These are phyloP conservation scores for Debaryomyces castellii DNA, from an alignment of 805 yeast genomes.

Conservation along the genomic window DNA sequence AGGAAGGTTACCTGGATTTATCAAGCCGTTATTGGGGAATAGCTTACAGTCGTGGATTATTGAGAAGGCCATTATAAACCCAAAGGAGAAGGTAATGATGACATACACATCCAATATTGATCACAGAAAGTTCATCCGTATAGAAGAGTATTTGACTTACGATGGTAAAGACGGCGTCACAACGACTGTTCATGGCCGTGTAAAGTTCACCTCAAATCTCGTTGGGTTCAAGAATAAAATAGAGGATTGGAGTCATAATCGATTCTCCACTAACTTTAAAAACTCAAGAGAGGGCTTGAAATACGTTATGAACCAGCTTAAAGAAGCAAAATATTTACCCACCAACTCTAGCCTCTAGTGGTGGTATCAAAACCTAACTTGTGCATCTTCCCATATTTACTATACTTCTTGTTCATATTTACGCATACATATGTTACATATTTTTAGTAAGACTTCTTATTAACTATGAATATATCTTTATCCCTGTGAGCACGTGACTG, in stretches of 20 bases:
- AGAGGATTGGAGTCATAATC: slow-evolving; percentile 76
- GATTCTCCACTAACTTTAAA: slow-evolving; percentile 64
- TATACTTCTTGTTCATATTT: background rate
- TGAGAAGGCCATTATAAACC: slow-evolving; percentile 75
- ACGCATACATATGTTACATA: background rate
- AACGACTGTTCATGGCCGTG: slow-evolving; percentile 57
- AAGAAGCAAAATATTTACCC: slow-evolving; percentile 17
- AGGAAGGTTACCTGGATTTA: slow-evolving; percentile 81
- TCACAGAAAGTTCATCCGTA: slow-evolving; percentile 72
- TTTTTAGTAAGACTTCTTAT: background rate
- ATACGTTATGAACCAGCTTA: slow-evolving; percentile 69
- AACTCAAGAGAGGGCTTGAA: slow-evolving; percentile 72
- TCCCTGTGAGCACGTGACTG: background rate
- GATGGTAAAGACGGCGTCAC: slow-evolving; percentile 17
- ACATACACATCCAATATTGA: slow-evolving; percentile 83
- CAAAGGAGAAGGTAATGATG: slow-evolving; percentile 48
- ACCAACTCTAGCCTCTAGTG: background rate
- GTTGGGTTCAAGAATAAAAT: slow-evolving; percentile 67
- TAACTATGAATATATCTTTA: background rate
- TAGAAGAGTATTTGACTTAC: slow-evolving; percentile 75
- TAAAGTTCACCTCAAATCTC: slow-evolving; percentile 71
- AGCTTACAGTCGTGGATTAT: slow-evolving; percentile 72
- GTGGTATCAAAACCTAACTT: background rate
- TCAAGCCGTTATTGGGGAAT: slow-evolving; percentile 65
- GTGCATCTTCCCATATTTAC: background rate